Conservation (phyloP, 2,329 filamentous ascomycete species). For the Elsinoe batatas region DNA sequence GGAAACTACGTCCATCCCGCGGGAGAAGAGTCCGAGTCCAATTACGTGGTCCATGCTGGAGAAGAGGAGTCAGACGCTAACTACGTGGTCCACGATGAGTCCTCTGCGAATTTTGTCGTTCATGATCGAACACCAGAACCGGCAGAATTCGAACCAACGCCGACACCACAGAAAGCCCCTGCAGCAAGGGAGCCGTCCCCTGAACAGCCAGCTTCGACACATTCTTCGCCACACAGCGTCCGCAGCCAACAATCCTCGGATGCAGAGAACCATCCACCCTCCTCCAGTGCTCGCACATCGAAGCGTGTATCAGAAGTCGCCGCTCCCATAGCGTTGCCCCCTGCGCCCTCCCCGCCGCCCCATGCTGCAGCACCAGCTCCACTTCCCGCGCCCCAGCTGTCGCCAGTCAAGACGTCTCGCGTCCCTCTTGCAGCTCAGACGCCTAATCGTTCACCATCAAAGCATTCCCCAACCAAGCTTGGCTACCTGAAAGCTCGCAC, state of each 20-base stretch:
- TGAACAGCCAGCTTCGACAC: constrained; percentile 46
- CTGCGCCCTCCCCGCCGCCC: constrained; percentile 23
- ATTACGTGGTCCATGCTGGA: constrained; percentile 23
- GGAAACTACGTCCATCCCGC: background rate
- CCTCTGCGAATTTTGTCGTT: background rate
- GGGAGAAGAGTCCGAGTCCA: constrained; percentile 36
- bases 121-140: constrained; percentile 17
- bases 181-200: constrained; percentile 9
- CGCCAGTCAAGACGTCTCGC: constrained; percentile 27
- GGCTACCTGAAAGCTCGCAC: constrained; percentile 42
- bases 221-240: constrained; percentile 48
- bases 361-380: constrained; percentile 19
- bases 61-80: constrained; percentile 43
- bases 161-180: constrained; percentile 21
- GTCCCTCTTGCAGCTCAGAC: constrained; percentile 35
- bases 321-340: constrained; percentile 19
- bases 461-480: constrained; percentile 33
- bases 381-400: constrained; percentile 16
- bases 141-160: constrained; percentile 30
- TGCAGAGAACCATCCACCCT: constrained; percentile 69
- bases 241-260: constrained; percentile 57
- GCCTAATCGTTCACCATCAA: constrained; percentile 25
- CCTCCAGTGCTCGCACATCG: constrained; percentile 33
- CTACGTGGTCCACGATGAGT: constrained; percentile 17
- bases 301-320: constrained; percentile 3